Conservation (phyloP, 176 grass and related monocot species). For the Themeda triandra region DNA sequence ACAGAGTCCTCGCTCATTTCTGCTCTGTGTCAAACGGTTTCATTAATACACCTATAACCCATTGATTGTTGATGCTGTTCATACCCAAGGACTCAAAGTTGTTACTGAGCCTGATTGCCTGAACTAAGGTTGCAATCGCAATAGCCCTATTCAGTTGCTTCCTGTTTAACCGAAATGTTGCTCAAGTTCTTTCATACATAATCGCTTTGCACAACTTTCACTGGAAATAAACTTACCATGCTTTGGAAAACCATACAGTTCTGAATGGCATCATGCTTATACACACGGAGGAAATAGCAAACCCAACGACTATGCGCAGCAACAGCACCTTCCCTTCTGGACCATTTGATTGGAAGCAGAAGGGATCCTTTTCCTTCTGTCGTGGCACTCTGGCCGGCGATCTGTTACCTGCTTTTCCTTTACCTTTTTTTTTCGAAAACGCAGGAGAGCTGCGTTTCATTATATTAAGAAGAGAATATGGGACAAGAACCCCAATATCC, state of each 20-base stretch:
- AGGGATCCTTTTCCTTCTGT: neutral
- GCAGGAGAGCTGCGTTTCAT: no score
- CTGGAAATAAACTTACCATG: neutral
- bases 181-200: neutral
- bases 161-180: neutral
- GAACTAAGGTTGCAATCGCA: neutral
- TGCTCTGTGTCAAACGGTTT: neutral
- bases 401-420: neutral
- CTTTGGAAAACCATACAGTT: neutral
- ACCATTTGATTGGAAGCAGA: neutral
- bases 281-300: neutral
- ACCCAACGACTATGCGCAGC: neutral
- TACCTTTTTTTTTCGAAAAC: neutral
- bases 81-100: neutral
- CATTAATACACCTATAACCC: neutral
- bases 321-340: neutral
- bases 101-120: neutral
- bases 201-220: neutral
- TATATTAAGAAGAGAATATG: no score
- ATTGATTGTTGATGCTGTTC: neutral
- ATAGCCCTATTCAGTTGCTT: neutral
- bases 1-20: neutral
- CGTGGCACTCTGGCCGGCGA: neutral
- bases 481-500: no score
- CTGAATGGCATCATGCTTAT: neutral